Conservation (phyloP, 1,284 basidiomycete species). For the Tranzscheliella williamsii region DNA sequence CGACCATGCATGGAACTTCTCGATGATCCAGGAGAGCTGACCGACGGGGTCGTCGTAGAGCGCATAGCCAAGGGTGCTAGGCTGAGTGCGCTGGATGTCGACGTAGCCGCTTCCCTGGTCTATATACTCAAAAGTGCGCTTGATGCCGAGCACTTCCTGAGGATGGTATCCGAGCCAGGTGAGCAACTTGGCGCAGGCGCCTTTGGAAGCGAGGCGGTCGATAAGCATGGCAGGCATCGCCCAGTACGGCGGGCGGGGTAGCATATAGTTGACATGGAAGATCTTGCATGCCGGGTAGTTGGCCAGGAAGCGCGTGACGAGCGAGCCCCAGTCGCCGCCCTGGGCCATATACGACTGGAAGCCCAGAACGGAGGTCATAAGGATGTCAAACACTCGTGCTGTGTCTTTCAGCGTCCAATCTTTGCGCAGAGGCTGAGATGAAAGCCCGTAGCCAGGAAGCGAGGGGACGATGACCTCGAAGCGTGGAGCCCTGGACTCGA, state of each 20-base stretch:
- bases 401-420: slow-evolving; percentile 39
- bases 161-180: slow-evolving; percentile 17
- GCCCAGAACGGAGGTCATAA: slow-evolving; percentile 45
- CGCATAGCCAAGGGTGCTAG: slow-evolving; percentile 17
- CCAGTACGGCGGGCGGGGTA: slow-evolving; percentile 28
- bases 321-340: slow-evolving; percentile 50
- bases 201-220: slow-evolving; percentile 9
- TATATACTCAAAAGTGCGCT: slow-evolving; percentile 18
- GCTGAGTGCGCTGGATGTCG: slow-evolving; percentile 17
- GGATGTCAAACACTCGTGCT: slow-evolving; percentile 37
- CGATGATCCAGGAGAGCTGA: slow-evolving; percentile 28
- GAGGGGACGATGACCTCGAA: slow-evolving; percentile 54
- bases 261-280: slow-evolving; percentile 42
- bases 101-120: slow-evolving; percentile 17
- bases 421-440: slow-evolving; percentile 23
- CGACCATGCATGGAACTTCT: slow-evolving; percentile 47
- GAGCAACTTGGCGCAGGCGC: slow-evolving; percentile 1
- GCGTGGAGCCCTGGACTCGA: slow-evolving; percentile 15
- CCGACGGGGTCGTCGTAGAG: slow-evolving; percentile 28
- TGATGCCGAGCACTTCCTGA: slow-evolving; percentile 14
- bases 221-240: slow-evolving; percentile 15
- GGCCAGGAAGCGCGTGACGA: slow-evolving; percentile 40
- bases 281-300: slow-evolving; percentile 38
- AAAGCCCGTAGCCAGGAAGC: slow-evolving; percentile 45
- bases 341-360: slow-evolving; percentile 44